Evolutionary conservation across 192 early-diverging fungal genomes (phyloP).

Genomic region (Coemansia sp.): DNA sequence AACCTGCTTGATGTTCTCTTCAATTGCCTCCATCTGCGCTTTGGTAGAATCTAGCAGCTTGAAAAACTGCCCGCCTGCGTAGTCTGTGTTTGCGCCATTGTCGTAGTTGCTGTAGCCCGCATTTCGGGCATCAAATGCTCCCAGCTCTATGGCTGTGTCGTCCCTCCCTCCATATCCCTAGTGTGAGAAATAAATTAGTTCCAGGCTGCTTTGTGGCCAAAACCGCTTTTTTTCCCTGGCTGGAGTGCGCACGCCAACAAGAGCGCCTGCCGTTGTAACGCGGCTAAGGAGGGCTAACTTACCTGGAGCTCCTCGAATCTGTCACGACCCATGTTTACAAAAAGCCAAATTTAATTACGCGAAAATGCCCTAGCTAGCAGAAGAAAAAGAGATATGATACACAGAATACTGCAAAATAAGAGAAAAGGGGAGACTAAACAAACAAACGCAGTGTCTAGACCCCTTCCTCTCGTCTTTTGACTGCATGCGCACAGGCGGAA

Average conservation of each 20-base stretch:
- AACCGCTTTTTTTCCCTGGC: too few species aligned
- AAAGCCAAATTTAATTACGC: not conserved
- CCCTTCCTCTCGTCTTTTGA: too few species aligned
- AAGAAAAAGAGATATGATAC: not conserved
- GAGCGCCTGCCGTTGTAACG: not conserved
- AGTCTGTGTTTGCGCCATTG: constrained; percentile 6
- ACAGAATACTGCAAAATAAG: not conserved
- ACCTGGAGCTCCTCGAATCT: constrained; percentile 52
- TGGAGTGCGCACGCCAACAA: not conserved
- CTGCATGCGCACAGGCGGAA: too few species aligned
- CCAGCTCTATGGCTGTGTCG: constrained; percentile 46
- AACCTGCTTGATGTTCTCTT: constrained; percentile 42
- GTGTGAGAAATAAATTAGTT: not conserved
- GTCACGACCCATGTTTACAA: constrained; percentile 46
- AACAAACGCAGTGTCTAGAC: too few species aligned
- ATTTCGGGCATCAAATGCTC: constrained; percentile 17
- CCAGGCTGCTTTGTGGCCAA: too few species aligned
- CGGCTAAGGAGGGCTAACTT: constrained; percentile 5
- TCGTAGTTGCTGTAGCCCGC: constrained; percentile 10
- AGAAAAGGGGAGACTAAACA: too few species aligned
- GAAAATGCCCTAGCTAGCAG: not conserved
- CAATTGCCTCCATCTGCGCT: constrained; percentile 37
- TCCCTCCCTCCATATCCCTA: constrained; percentile 41
- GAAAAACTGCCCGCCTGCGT: constrained; percentile 44
- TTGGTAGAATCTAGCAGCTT: constrained; percentile 26